Evolutionary conservation across 2,329 filamentous ascomycete species (phyloP), one percentile per base, ranked within the genome.

Genomic region (Diplodia intermedia): DNA sequence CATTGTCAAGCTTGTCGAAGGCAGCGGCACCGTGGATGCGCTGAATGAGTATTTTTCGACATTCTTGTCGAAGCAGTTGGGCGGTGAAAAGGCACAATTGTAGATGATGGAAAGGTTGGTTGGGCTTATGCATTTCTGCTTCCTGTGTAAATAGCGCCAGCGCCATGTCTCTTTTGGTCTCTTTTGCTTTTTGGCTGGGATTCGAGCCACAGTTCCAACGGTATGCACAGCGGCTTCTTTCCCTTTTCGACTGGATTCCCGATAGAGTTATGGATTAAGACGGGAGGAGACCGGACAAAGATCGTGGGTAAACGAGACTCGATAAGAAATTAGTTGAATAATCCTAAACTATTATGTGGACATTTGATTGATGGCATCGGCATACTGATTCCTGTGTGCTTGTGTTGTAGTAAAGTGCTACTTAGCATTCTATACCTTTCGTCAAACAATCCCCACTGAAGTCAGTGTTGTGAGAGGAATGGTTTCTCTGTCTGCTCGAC

Each of bases 11-110:
- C 81, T 97, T 26, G 89, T 87, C 1, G 90, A 94, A 78, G 94
- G 93, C 0, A 87, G 81, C 68, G 92, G 88, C 18, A 97, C 93
- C 0, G 88, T 92, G 0, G 91, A 96, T 73, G 92, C 95, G 18
- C 81, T 97, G 72, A 92, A 97, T 75, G 84, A 86, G 71, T 97
- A 97, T 77, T 97, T 97, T 79, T 84, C 85, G 5, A 79, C 88
- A 1, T 94, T 97, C 73, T 86, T 86, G 66, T 86, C 87, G 12
- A 92, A 90, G 81, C 84, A 81, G 69, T 65, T 83, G 47, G 81
- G 82, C 12, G 77, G 71, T 6, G 78, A 79, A 73, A 70, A 73
- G 69, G 76, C 78, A 54, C 40, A 47, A 62, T 60, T 73, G 57
- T 73, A 65, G 36, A 36, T 3, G 36, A 36, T 11, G 40, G 49